A percentile compares a stretch with the other conserved stretches of the same genome.
Conservation (phyloP, 768 basidiomycete species). For the Trametes sanguinea region DNA sequence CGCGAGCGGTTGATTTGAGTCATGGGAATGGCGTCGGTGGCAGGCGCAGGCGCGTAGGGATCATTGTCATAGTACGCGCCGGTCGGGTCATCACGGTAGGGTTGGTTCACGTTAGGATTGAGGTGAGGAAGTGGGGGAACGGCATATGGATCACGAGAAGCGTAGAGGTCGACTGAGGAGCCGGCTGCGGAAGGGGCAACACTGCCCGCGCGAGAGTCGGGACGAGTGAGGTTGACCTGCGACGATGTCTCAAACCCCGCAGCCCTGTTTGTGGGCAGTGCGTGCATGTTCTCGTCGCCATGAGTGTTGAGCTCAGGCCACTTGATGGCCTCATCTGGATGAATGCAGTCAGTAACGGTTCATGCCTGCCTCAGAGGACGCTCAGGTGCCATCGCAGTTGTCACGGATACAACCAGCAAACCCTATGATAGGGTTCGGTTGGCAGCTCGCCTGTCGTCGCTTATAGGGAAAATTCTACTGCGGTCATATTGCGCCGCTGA, state of each 20-base stretch:
- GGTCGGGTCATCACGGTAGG: slow-evolving; percentile 73
- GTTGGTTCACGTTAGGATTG: slow-evolving; percentile 61
- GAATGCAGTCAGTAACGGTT: background rate
- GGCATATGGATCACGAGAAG: slow-evolving; percentile 69
- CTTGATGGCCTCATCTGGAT: slow-evolving; percentile 79
- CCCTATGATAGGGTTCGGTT: slow-evolving; percentile 12
- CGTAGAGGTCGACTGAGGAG: slow-evolving; percentile 46
- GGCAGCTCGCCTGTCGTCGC: slow-evolving; percentile 4
- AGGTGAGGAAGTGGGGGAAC: slow-evolving; percentile 81
- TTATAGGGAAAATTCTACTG: background rate
- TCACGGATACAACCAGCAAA: slow-evolving; percentile 3
- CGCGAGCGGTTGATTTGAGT: slow-evolving; percentile 48
- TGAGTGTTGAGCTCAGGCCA: slow-evolving; percentile 88
- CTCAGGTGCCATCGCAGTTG: background rate
- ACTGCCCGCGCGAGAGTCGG: slow-evolving; percentile 46
- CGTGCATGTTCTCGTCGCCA: slow-evolving; percentile 34
- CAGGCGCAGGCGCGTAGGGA: slow-evolving; percentile 80
- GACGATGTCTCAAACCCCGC: slow-evolving; percentile 73
- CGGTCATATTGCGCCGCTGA: slow-evolving; percentile 4
- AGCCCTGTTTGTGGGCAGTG: slow-evolving; percentile 69
- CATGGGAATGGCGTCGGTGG: slow-evolving; percentile 75
- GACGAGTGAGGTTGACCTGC: slow-evolving; percentile 57
- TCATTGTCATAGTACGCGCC: slow-evolving; percentile 60
- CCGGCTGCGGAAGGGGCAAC: slow-evolving; percentile 45
- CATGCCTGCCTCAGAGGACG: background rate